Base-by-base conservation (phyloP, 2,329 filamentous ascomycete species). In the Pezicula neosporulosa region DNA sequence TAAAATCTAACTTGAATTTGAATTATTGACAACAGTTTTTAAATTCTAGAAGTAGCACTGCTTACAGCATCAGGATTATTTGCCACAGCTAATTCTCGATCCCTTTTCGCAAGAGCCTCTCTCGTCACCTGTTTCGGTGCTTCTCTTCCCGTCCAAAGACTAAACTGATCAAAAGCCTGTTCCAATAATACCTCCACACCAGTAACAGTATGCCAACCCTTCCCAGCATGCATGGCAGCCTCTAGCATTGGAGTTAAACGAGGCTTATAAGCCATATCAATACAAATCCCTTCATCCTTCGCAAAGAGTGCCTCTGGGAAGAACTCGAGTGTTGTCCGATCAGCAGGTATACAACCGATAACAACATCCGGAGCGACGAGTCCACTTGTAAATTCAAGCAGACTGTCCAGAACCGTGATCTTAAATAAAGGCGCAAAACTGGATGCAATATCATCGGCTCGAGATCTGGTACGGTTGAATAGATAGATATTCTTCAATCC, bases 181-280 rank as follows among this genome's bases (percentile, higher is more conserved):
- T 85, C 90, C 56, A 91, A 87, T 74, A 92, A 72, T 0, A 87
- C 85, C 71, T 91, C 88, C 0, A 87, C 89, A 0, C 88, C 88
- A 4, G 89, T 67, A 27, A 91, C 86, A 1, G 90, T 82, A 68
- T 84, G 78, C 88, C 88, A 92, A 7, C 27, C 16, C 16, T 24
- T 24, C 7, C 44, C 28, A 7, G 18, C 21, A 9, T 19, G 16
- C 16, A 9, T 28, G 9, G 48, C 35, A 18, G 39, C 41, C 16
- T 13, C 16, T 39, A 50, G 10, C 16, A 50, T 21, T 5, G 48
- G 38, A 28, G 48, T 50, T 12, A 50, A 19, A 7, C 48, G 48
- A 18, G 27, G 27, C 44, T 42, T 48, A 13, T 36, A 49, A 28
- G 36, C 30, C 21, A 46, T 44, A 3, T 37, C 44, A 30, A 59